phyloP scores from a whole-genome alignment of 345 rosid genomes.

The Diplotaxis tenuifolia region DNA sequence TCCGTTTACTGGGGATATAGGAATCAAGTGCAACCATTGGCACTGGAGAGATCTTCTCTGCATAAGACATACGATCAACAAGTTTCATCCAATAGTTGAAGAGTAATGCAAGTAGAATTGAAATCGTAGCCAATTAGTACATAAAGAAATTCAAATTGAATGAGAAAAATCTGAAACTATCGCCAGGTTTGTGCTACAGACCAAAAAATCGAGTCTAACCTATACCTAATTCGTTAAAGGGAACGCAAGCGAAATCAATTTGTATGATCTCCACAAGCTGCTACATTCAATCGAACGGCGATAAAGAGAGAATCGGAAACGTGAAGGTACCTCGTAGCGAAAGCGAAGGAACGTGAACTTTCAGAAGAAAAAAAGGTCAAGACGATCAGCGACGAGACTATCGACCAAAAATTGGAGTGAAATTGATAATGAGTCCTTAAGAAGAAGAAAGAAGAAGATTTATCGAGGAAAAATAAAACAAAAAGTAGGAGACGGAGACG shows the following conservation, averaged over 20 bases:
- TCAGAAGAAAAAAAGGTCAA: no score
- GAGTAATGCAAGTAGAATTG: not conserved
- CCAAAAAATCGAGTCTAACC: not conserved
- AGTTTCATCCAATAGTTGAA: not conserved
- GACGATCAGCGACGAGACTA: conserved; percentile 19
- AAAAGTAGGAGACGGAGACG: not conserved
- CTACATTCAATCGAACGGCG: not conserved
- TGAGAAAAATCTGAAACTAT: not conserved
- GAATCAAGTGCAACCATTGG: conserved; percentile 59
- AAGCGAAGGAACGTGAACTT: not conserved
- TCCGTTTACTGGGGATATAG: conserved; percentile 39
- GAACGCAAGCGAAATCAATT: not conserved
- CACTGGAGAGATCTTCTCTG: conserved; percentile 23
- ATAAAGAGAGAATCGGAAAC: not conserved
- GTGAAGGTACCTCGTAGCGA: not conserved
- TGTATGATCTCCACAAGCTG: not conserved
- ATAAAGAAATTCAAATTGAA: not conserved
- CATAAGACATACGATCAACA: not conserved
- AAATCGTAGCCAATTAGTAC: not conserved
- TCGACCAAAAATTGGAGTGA: conserved; percentile 5
- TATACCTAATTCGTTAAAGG: not conserved
- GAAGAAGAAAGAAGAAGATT: conserved; percentile 1
- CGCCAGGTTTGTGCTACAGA: not conserved
- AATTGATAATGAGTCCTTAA: conserved; percentile 9
- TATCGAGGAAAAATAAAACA: not conserved